Base-by-base conservation (phyloP, 371 early-diverging fungal genomes). In the Actinomucor elegans region DNA sequence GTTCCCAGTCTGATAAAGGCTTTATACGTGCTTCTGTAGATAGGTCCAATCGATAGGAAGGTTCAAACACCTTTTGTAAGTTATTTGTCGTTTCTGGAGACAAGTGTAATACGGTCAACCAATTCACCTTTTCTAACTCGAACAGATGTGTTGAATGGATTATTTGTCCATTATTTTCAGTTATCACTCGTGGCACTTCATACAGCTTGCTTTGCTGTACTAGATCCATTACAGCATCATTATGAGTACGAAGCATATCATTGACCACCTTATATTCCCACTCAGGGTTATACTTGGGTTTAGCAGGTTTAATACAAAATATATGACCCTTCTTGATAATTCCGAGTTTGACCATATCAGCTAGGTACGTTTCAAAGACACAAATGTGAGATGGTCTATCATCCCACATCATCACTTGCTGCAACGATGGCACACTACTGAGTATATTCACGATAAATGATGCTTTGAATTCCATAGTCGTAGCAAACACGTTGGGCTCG, bases 391-490 rank as follows among this genome's bases (percentile, higher is more conserved):
- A 54, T 1, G 47, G 21, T 5, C 86, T 79, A 51, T 86, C 86
- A 43, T 86, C 86, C 82, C 84, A 86, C 83, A 86, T 81, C 12
- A 27, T 28, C 0, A 86, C 56, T 0, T 64, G 29, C 0, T 48
- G 21, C 7, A 83, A 31, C 1, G 64, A 66, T 0, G 83, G 81
- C 11, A 84, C 65, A 4, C 54, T 64, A 5, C 67, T 41, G 1
- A 85, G 36, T 4, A 81, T 27, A 27, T 84, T 71, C 15, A 75
- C 52, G 1, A 86, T 68, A 26, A 84, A 85, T 15, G 67, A 54
- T 28, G 69, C 60, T 48, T 86, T 86, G 70, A 82, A 86, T 42
- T 81, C 71, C 64, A 85, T 73, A 4, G 86, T 85, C 3, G 76
- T 69, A 6, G 54, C 36, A 34, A 75, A 67, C 7, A 72, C 69